Conservation (phyloP, 352 stramenopile species). For the Pythium phragmitis region DNA sequence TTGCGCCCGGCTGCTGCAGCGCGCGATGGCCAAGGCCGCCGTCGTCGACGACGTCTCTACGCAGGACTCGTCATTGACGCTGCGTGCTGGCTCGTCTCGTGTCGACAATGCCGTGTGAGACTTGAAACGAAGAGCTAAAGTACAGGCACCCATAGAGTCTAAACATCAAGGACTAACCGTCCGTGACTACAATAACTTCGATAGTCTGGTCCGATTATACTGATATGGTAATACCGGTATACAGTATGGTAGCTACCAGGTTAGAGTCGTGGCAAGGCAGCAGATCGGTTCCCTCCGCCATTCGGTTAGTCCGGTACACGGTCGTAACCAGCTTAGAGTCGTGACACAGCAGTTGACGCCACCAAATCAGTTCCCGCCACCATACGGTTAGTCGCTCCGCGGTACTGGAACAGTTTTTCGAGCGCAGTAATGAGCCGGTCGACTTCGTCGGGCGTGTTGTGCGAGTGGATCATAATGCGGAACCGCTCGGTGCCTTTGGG, state of each 20-base stretch:
- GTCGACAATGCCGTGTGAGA: slow-evolving; percentile 73
- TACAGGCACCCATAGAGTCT: not conserved
- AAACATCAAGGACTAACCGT: not conserved
- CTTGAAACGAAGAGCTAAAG: not conserved
- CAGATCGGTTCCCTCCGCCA: too few species aligned
- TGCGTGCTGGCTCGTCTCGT: slow-evolving; percentile 53
- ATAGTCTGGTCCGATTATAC: not conserved
- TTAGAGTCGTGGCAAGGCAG: too few species aligned
- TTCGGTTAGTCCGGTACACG: too few species aligned
- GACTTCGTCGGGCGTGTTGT: slow-evolving; percentile 92
- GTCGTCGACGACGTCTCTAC: slow-evolving; percentile 38
- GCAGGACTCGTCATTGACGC: slow-evolving; percentile 44
- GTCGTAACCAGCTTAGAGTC: not conserved
- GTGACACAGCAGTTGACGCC: not conserved
- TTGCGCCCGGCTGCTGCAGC: slow-evolving; percentile 68
- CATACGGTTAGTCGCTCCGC: not conserved
- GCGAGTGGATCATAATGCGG: slow-evolving; percentile 94
- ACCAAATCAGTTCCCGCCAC: not conserved
- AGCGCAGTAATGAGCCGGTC: slow-evolving; percentile 57
- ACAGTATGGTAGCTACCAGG: too few species aligned
- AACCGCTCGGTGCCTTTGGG: slow-evolving; percentile 93
- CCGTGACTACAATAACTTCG: not conserved
- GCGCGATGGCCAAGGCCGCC: slow-evolving; percentile 71
- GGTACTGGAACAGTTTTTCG: slow-evolving; percentile 40
- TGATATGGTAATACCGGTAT: too few species aligned